Percentiles rank a stretch among this genome's conserved stretches.
Evolutionary conservation across 2,329 filamentous ascomycete genomes (phyloP).

Genomic region (Fusarium penzigii): DNA sequence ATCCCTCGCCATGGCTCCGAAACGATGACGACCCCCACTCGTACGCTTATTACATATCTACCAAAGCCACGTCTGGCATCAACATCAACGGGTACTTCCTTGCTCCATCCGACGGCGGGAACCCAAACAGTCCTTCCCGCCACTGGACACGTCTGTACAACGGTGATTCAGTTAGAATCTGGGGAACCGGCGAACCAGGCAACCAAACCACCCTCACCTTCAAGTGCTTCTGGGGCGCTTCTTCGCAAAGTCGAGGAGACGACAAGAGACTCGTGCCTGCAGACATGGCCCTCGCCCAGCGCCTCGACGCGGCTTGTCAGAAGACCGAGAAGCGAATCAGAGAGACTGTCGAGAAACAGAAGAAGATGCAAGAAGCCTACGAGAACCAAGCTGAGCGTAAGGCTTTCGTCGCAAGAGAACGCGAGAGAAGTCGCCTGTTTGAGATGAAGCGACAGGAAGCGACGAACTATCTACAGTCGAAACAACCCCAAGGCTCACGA

Average conservation of each 20-base stretch:
- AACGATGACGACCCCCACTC: constrained; percentile 48
- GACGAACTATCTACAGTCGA: constrained; percentile 39
- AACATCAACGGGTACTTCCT: constrained; percentile 73
- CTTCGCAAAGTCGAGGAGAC: constrained; percentile 42
- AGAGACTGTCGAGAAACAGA: constrained; percentile 41
- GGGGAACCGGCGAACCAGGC: constrained; percentile 48
- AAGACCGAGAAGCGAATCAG: constrained; percentile 47
- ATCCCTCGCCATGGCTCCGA: constrained; percentile 48
- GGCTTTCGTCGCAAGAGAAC: constrained; percentile 45
- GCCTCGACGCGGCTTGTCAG: constrained; percentile 51
- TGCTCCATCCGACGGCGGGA: constrained; percentile 54
- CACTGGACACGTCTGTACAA: constrained; percentile 72
- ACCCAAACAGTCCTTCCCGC: constrained; percentile 54
- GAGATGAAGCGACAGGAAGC: constrained; percentile 51
- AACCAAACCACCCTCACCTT: constrained; percentile 51
- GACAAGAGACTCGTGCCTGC: constrained; percentile 36
- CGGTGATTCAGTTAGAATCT: constrained; percentile 77
- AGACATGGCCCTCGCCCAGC: constrained; percentile 40
- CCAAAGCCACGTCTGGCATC: constrained; percentile 76
- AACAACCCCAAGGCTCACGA: constrained; percentile 26
- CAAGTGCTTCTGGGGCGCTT: constrained; percentile 58
- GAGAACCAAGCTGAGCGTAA: constrained; percentile 46
- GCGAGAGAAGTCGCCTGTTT: constrained; percentile 51
- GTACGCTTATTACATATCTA: constrained; percentile 74
- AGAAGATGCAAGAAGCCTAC: constrained; percentile 44